Conservation (phyloP, 495 filamentous ascomycete genomes). For the Tuber borchii region DNA sequence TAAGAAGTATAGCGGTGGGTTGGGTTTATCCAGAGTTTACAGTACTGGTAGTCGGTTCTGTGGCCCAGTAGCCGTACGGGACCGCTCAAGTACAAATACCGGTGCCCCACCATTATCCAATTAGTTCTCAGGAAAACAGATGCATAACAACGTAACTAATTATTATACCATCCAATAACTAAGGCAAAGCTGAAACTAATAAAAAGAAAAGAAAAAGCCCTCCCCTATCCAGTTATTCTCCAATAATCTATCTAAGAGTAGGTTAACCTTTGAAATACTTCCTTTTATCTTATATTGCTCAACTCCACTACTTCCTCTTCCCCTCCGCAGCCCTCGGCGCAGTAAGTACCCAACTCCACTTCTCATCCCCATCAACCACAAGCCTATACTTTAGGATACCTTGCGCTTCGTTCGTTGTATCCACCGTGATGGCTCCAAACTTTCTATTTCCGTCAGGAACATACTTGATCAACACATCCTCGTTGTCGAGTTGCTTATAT, state of each 20-base stretch:
- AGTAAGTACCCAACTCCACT: constrained; percentile 62
- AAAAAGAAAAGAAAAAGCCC: background rate
- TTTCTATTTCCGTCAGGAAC: constrained; percentile 82
- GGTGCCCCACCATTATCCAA: background rate
- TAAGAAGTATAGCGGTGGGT: no score
- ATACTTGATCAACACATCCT: constrained; percentile 77
- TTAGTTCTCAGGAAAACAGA: background rate
- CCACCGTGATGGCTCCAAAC: constrained; percentile 82
- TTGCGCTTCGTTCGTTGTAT: constrained; percentile 55
- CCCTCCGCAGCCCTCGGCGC: constrained; percentile 43
- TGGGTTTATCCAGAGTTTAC: no score
- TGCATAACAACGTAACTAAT: background rate
- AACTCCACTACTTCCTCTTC: constrained; percentile 29
- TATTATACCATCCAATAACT: background rate
- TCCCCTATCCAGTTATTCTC: background rate
- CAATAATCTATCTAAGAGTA: background rate
- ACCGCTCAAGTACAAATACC: background rate
- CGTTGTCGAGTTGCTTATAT: constrained; percentile 67
- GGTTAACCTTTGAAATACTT: background rate
- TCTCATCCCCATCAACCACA: constrained; percentile 70
- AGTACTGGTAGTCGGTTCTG: background rate
- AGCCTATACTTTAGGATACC: constrained; percentile 71
- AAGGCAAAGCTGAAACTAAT: background rate
- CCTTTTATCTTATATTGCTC: background rate
- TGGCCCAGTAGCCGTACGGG: background rate